Evolutionary conservation across 148 eudicot species (phyloP).

Genomic region (Amaranthus cruentus): DNA sequence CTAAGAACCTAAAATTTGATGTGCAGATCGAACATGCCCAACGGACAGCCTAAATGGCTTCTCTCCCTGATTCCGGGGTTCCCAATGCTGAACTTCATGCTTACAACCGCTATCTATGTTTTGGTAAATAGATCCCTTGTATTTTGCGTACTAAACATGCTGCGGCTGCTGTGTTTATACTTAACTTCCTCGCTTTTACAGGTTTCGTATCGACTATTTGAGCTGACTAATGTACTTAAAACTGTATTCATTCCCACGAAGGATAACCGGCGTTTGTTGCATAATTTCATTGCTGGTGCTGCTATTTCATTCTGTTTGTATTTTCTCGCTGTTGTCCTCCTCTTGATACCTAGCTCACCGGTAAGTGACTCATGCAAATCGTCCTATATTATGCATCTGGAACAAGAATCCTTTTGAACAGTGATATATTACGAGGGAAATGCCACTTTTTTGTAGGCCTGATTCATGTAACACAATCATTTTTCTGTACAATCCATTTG

Average conservation of each 20-base stretch:
- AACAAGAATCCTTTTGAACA: neutral
- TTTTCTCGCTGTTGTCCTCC: slow-evolving; percentile 60
- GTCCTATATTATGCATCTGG: neutral
- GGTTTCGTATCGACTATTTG: slow-evolving; percentile 83
- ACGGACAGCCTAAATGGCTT: slow-evolving; percentile 98
- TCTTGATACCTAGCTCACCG: slow-evolving; percentile 56
- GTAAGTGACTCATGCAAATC: slow-evolving; percentile 37
- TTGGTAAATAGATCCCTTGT: slow-evolving; percentile 44
- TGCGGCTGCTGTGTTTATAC: neutral
- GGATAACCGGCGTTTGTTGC: slow-evolving; percentile 67
- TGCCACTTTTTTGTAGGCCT: slow-evolving; percentile 27
- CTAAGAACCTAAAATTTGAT: neutral
- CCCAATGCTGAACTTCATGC: slow-evolving; percentile 96
- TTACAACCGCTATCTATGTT: slow-evolving; percentile 77
- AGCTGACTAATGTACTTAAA: slow-evolving; percentile 77
- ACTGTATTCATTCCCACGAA: slow-evolving; percentile 74
- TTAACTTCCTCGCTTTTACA: slow-evolving; percentile 33
- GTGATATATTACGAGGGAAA: slow-evolving; percentile 1
- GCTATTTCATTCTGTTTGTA: slow-evolving; percentile 64
- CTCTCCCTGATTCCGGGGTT: slow-evolving; percentile 78
- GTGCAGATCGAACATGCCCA: slow-evolving; percentile 69
- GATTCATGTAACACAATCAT: slow-evolving; percentile 3
- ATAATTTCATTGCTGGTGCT: slow-evolving; percentile 74
- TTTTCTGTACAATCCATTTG: slow-evolving; percentile 7
- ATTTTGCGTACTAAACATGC: neutral